Evolutionary conservation across 2,329 filamentous ascomycete genomes (phyloP).

Genomic region (Leptographium galeiforme): DNA sequence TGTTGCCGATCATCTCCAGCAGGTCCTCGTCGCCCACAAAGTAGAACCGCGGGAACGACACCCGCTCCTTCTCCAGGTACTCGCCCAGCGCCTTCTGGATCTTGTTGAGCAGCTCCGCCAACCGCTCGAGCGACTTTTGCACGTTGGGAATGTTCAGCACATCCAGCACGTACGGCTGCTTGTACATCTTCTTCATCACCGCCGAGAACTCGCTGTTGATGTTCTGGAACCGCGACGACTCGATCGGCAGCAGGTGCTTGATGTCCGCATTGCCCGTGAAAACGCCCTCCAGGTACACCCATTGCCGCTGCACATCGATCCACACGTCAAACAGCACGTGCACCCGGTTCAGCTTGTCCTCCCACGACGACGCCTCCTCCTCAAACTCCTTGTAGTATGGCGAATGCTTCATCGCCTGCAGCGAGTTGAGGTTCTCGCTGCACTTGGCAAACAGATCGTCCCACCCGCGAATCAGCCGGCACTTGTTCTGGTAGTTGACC

Average conservation of each 20-base stretch:
- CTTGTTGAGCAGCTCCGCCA: constrained; percentile 96
- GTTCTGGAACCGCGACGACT: constrained; percentile 94
- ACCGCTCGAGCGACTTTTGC: constrained; percentile 85
- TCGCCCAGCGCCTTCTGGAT: constrained; percentile 98
- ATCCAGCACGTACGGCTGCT: constrained; percentile 88
- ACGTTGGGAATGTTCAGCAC: constrained; percentile 92
- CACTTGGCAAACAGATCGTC: constrained; percentile 98
- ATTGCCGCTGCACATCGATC: constrained; percentile 99
- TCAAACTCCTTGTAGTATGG: constrained; percentile 99
- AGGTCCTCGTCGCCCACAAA: constrained; percentile 98
- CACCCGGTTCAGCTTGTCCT: constrained; percentile 93
- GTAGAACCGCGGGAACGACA: constrained; percentile 97
- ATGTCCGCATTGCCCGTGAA: constrained; percentile 99
- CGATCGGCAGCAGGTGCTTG: constrained; percentile 91
- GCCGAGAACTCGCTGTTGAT: constrained; percentile 98
- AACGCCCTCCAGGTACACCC: constrained; percentile 97
- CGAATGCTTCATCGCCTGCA: constrained; percentile 97
- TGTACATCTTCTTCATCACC: constrained; percentile 99
- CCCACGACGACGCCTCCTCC: constrained; percentile 91
- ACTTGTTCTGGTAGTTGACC: constrained; percentile 96
- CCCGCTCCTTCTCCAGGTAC: constrained; percentile 93
- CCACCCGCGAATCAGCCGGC: constrained; percentile 91
- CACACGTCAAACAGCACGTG: constrained; percentile 98
- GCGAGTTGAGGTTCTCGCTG: constrained; percentile 91
- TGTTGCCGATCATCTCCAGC: constrained; percentile 98